Conservation (phyloP, 2,329 filamentous ascomycete species). For the Penicillium verrucosum region DNA sequence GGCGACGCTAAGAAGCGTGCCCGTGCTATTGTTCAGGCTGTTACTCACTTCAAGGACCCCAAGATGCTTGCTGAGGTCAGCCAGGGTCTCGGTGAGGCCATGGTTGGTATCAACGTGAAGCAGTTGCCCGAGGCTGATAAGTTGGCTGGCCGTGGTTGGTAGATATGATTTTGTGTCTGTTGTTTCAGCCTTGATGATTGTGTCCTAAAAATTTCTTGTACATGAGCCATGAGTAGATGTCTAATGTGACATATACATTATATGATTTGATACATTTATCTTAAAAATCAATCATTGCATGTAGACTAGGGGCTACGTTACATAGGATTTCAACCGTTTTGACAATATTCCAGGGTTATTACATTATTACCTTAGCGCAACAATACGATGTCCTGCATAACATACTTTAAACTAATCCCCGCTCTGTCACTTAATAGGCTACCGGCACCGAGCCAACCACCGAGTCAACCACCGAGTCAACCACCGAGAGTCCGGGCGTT, state of each 20-base stretch:
- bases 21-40: constrained; percentile 90
- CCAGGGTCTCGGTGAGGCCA: constrained; percentile 89
- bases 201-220: constrained; percentile 17
- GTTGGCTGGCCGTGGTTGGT: constrained; percentile 84
- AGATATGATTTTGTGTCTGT: constrained; percentile 25
- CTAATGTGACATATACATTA: constrained; percentile 11
- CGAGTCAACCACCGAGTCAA: too few species aligned
- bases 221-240: constrained; percentile 22
- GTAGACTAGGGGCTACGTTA: too few species aligned
- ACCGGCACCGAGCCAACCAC: too few species aligned
- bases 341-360: too few species aligned
- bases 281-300: neutral
- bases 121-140: constrained; percentile 75
- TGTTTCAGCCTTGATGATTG: constrained; percentile 9
- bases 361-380: too few species aligned
- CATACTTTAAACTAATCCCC: too few species aligned
- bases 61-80: constrained; percentile 83
- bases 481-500: too few species aligned
- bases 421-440: too few species aligned
- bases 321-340: too few species aligned
- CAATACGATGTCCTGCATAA: too few species aligned
- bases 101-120: constrained; percentile 90
- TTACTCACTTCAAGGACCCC: constrained; percentile 83
- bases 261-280: constrained; percentile 1
- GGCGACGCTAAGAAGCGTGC: constrained; percentile 87